These are phyloP conservation scores for Pseudonitzschia multiseries DNA, from an alignment of 108 stramenopile species.

Conservation along the genomic window DNA sequence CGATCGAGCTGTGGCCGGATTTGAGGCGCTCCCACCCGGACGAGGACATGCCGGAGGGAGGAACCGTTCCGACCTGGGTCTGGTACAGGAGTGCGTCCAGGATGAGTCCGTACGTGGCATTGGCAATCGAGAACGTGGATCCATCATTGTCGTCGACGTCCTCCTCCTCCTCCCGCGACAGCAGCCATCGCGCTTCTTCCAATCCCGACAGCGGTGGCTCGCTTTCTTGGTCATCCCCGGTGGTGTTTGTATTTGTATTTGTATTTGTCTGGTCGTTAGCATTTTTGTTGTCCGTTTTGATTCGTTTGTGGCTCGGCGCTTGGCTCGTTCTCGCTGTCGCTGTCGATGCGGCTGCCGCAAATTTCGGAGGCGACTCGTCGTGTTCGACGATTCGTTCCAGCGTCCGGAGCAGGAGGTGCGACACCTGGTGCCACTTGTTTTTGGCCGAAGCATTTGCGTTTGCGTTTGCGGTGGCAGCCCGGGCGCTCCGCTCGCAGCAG, in stretches of 20 bases:
- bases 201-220: not conserved
- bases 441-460: conserved; percentile 10
- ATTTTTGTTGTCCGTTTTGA: conserved; percentile 20
- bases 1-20: conserved; percentile 35
- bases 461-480: not conserved
- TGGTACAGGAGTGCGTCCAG: conserved; percentile 62
- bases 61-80: conserved; percentile 37
- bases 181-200: conserved; percentile 17
- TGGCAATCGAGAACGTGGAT: conserved; percentile 14
- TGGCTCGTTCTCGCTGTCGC: not conserved
- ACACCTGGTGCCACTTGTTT: conserved; percentile 59
- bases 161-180: not conserved
- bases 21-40: conserved; percentile 53
- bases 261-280: too few relatives aligned
- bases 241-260: too few relatives aligned
- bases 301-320: conserved; percentile 12
- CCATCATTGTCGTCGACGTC: not conserved
- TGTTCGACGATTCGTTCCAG: conserved; percentile 43
- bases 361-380: not conserved
- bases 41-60: conserved; percentile 66
- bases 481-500: conserved; percentile 18
- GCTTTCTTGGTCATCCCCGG: not conserved
- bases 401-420: conserved; percentile 64
- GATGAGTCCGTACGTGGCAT: conserved; percentile 64
- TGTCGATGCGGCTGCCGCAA: not conserved